Conservation (phyloP, 2,329 filamentous ascomycete genomes). For the Fusarium dimerum region DNA sequence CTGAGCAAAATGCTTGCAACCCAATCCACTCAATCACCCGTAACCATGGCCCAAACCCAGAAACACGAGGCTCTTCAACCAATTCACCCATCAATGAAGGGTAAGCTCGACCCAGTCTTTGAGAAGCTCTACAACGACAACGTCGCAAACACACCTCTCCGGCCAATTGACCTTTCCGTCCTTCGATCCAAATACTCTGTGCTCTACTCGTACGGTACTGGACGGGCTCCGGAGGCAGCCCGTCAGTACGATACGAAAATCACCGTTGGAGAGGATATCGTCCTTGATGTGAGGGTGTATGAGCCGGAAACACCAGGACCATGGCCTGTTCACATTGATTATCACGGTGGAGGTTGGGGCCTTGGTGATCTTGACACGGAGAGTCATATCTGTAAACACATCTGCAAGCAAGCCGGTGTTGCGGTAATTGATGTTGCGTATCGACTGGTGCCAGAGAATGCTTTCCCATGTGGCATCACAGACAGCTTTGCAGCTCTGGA, state of each 20-base stretch:
- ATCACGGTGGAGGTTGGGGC: slow-evolving; percentile 52
- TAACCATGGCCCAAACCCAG: slow-evolving; percentile 9
- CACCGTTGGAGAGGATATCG: slow-evolving; percentile 32
- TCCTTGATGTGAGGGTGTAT: slow-evolving; percentile 44
- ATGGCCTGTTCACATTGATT: slow-evolving; percentile 51
- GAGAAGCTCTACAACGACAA: slow-evolving; percentile 50
- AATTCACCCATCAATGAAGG: slow-evolving; percentile 47
- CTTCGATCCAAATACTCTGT: slow-evolving; percentile 44
- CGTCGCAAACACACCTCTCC: slow-evolving; percentile 41
- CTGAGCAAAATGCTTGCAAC: background rate
- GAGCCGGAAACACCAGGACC: slow-evolving; percentile 41
- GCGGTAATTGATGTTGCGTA: slow-evolving; percentile 54
- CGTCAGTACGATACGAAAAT: slow-evolving; percentile 41
- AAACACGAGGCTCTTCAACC: slow-evolving; percentile 48
- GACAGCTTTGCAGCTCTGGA: slow-evolving; percentile 50
- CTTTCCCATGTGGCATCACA: slow-evolving; percentile 49
- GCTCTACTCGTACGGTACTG: slow-evolving; percentile 47
- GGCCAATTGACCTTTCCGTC: slow-evolving; percentile 40
- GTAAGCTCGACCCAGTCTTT: slow-evolving; percentile 48
- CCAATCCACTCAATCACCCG: background rate
- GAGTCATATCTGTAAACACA: slow-evolving; percentile 48
- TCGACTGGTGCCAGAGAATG: slow-evolving; percentile 50
- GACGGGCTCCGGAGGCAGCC: slow-evolving; percentile 41
- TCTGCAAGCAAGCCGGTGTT: slow-evolving; percentile 45
- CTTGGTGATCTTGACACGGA: slow-evolving; percentile 53